Base-by-base conservation (phyloP, 2,329 filamentous ascomycete species). In the Metarhizium rileyi region DNA sequence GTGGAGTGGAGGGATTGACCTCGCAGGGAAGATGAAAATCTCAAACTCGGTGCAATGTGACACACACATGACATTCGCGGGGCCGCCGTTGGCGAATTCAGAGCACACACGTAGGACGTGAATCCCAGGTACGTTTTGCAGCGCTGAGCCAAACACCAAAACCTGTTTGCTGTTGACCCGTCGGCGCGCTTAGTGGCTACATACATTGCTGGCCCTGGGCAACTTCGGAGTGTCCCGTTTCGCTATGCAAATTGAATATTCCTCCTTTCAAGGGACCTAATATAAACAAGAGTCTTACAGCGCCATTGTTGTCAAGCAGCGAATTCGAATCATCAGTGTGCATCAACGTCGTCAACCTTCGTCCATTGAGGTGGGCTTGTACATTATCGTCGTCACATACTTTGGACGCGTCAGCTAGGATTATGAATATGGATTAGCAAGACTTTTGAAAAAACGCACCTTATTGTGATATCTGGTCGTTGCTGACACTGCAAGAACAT, bases 381-480 rank as follows among this genome's bases (percentile, higher is more conserved):
- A 97, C 74, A 97, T 85, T 64, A 97, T 95, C 2, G 90, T 96
- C 4, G 91, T 97, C 33, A 97, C 86, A 69, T 97, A 97, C 91
- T 96, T 59, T 3, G 22, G 25, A 42, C 26, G 12, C 8, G 35
- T 51, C 18, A 50, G 50, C 38, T 44, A n/a, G n/a, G n/a, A n/a
- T n/a, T n/a, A n/a, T n/a, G n/a, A n/a, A n/a, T n/a, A n/a, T n/a
- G n/a, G n/a, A 4, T 4, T 42, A 16, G 35, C 18, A 18, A n/a
- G 18, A 38, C 20, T 23, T 25, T 42, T 8, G 28, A 26, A 25
- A 51, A 25, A 1, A 60, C 74, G 50, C 62, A 88, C 88, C 81
- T 98, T 98, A 69, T 87, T 85, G 72, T 90, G 94, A 67, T 97
- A 98, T 66, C 93, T 80, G n/a, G 93, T 98, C 5, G 93, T 98